Evolutionary conservation across 257 asterid species (phyloP).

Genomic region (Petrea volubilis): DNA sequence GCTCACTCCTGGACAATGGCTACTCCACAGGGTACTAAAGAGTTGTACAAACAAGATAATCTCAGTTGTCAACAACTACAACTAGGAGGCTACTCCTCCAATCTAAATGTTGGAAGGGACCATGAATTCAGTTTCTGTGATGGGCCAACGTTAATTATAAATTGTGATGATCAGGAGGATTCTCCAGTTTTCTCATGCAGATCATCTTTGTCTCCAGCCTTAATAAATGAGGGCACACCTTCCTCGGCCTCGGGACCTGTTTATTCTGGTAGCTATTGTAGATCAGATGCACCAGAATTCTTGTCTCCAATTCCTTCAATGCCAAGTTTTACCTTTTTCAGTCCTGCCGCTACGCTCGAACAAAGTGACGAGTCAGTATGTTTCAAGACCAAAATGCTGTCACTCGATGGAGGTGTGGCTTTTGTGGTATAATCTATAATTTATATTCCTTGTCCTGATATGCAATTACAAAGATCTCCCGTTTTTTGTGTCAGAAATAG

Average conservation of each 20-base stretch:
- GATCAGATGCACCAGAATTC: constrained; percentile 33
- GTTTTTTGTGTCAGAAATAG: too few species aligned
- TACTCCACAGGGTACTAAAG: constrained; percentile 22
- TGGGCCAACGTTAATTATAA: constrained; percentile 33
- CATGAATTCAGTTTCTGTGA: constrained; percentile 49
- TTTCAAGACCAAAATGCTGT: constrained; percentile 28
- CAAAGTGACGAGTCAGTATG: constrained; percentile 26
- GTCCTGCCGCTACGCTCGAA: constrained; percentile 35
- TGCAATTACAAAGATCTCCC: too few species aligned
- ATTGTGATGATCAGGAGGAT: constrained; percentile 28
- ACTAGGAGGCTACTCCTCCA: constrained; percentile 36
- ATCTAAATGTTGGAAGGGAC: constrained; percentile 28
- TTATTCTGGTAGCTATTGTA: constrained; percentile 28
- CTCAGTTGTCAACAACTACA: constrained; percentile 18
- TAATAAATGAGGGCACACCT: constrained; percentile 29
- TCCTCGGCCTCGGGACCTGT: constrained; percentile 28
- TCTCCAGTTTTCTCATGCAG: constrained; percentile 55
- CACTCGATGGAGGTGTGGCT: constrained; percentile 39
- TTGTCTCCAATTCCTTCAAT: constrained; percentile 54
- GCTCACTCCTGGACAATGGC: constrained; percentile 60
- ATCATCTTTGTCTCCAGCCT: constrained; percentile 52
- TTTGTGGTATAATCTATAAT: neutral
- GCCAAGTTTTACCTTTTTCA: constrained; percentile 64
- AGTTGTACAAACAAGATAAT: constrained; percentile 18
- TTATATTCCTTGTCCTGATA: neutral